Evolutionary conservation across 1,284 basidiomycete genomes (phyloP), one percentile per base, ranked within the genome.

Genomic region (Rhodofomes roseus): DNA sequence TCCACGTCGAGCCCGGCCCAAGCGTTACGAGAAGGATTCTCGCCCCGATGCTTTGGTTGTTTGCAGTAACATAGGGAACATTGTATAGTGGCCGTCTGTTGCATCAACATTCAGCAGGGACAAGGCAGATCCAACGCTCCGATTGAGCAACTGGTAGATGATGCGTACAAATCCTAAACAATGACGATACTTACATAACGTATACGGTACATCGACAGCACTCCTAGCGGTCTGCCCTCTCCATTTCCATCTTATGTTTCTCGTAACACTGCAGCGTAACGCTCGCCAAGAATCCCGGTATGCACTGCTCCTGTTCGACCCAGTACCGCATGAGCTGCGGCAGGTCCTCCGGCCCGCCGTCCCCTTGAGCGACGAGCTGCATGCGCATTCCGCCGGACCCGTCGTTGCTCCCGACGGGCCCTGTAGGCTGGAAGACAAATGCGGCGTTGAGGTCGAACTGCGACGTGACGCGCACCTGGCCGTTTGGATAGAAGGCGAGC

Each of bases 381-480:
- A 90, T 88, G 58, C 77, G 78, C 60, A 77, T 79, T 8, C 78
- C 80, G 8, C 77, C 48, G 22, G 31, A 78, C 4, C 71, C 56
- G 65, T 5, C 70, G 11, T 61, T 27, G 18, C 20, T 22, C 50
- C 50, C 50, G 7, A 18, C 62, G 23, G 58, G 58, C 11, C 59
- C 64, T 39, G 75, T 68, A 1, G 89, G 87, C 68, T 86, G 83
- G 71, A 92, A 92, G 25, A 89, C 84, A 67, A 91, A 91, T 34
- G 83, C 81, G 14, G 87, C 85, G 56, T 77, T 78, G 7, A 90
- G 76, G 68, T 92, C 90, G 71, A 87, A 94, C 59, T 89, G 78
- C n/a, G 87, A 89, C 3, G 92, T 94, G 56, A 95, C 84, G 37
- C 91, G 82, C 44, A 95, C 87, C 63, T 91, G 86, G 0, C 92